Evolutionary conservation across 2,329 filamentous ascomycete genomes (phyloP).

Genomic region (Aspergillus oerlinghausenensis): DNA sequence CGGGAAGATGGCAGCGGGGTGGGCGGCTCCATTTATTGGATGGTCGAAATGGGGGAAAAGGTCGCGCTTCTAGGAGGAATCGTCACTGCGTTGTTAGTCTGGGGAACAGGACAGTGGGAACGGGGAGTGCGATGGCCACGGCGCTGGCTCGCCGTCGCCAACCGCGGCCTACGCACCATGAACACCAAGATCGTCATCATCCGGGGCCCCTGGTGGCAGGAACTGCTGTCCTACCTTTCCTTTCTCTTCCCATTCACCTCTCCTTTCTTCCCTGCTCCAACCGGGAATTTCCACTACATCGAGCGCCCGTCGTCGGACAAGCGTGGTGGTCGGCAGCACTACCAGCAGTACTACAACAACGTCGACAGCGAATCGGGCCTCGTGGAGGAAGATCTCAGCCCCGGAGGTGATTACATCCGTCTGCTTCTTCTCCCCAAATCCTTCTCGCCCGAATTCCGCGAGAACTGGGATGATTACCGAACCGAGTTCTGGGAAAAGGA

Average conservation of each 20-base stretch:
- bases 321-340: conserved; percentile 31
- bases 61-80: conserved; percentile 87
- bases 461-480: conserved; percentile 95
- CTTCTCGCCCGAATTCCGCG: conserved; percentile 88
- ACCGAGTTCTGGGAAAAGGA: conserved; percentile 96
- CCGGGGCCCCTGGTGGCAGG: conserved; percentile 74
- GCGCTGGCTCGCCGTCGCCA: conserved; percentile 83
- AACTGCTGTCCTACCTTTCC: conserved; percentile 65
- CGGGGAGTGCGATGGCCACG: conserved; percentile 90
- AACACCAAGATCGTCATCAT: conserved; percentile 95
- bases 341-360: conserved; percentile 43
- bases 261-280: conserved; percentile 56
- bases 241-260: conserved; percentile 75
- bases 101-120: conserved; percentile 96
- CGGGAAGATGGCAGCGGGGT: conserved; percentile 88
- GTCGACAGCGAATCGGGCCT: conserved; percentile 59
- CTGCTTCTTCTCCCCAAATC: conserved; percentile 87
- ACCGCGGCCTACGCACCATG: conserved; percentile 83
- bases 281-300: conserved; percentile 72
- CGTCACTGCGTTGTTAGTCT: conserved; percentile 80
- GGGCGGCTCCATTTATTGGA: conserved; percentile 94
- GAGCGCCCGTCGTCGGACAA: conserved; percentile 52
- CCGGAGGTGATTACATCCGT: conserved; percentile 88
- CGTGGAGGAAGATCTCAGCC: conserved; percentile 84
- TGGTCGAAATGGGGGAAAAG: conserved; percentile 84